Evolutionary conservation across 176 grass and related monocot genomes (phyloP), one percentile per base, ranked within the genome.

Genomic region (Rhynchospora breviuscula): DNA sequence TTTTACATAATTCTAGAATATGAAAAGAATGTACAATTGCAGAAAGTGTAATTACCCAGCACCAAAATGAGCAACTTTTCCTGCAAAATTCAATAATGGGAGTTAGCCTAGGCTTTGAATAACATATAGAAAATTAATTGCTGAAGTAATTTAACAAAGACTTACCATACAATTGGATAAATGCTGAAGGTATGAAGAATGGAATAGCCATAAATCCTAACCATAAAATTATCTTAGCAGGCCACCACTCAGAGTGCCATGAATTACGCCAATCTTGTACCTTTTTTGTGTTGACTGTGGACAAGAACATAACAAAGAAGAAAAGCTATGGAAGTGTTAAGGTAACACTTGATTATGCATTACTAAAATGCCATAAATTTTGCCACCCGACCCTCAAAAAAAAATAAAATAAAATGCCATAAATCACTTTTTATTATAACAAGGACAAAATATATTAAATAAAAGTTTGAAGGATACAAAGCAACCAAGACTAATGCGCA

Each of bases 231-330:
- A 99, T 67, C 88, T 99, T 99, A 14, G 18, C 89, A 6, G 91
- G 93, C 97, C 93, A 99, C 93, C 97, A 99, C 70, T 99, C 97
- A 2, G 96, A 99, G 85, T 99, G 97, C 93, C 97, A 99, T 14
- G 89, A 90, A 72, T 93, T 99, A 2, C 93, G 89, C 58, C 70
- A 84, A 47, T 99, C 93, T 11, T 91, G 82, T 82, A 88, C n/a
- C 79, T 91, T 95, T 65, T 86, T 48, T 9, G 91, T 85, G 52
- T 87, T 79, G 17, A 90, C 81, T 5, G 97, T 99, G 13, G 91
- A 95, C 44, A 96, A 81, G 78, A 99, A 99, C 97, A 99, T 99
- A 61, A 92, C 64, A 87, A 99, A 92, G 89, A 93, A 99, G 91
- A 98, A 98, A 59, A 95, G 84, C 93, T 92, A 51, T 40, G 7